Percentiles rank a stretch among this genome's conserved stretches.
Conservation (phyloP, 2,329 filamentous ascomycete species). For the Orbilia oligospora region DNA sequence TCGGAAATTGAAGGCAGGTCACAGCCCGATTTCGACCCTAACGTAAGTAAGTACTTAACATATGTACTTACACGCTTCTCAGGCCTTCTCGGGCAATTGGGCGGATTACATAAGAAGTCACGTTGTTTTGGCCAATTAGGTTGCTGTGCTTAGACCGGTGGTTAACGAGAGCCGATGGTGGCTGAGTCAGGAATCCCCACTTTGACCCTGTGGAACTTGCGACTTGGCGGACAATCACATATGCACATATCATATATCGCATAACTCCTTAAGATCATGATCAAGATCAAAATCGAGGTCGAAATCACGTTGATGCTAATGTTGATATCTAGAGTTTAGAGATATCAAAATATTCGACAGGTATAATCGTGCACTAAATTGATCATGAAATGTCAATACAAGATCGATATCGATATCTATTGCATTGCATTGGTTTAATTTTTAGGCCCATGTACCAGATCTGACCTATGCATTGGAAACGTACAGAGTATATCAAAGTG, state of each 20-base stretch:
- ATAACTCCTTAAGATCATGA: too few species aligned
- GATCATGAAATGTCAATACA: too few species aligned
- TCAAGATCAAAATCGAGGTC: too few species aligned
- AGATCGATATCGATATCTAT: neutral
- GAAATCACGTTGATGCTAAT: too few species aligned
- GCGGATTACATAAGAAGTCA: slow-evolving; percentile 48
- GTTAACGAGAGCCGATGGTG: slow-evolving; percentile 52
- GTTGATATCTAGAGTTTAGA: too few species aligned
- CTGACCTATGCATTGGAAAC: too few species aligned
- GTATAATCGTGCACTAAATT: too few species aligned
- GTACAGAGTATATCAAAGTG: too few species aligned
- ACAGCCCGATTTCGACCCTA: slow-evolving; percentile 29
- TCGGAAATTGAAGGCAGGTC: slow-evolving; percentile 50
- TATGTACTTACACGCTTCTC: neutral
- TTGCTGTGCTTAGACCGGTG: slow-evolving; percentile 55
- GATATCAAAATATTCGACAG: too few species aligned
- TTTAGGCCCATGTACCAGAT: too few species aligned
- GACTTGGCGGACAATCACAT: slow-evolving; percentile 29
- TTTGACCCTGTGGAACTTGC: neutral
- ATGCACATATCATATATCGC: neutral
- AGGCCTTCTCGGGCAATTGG: slow-evolving; percentile 26
- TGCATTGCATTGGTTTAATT: too few species aligned
- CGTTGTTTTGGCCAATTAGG: slow-evolving; percentile 28
- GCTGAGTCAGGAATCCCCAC: slow-evolving; percentile 46
- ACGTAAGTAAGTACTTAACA: slow-evolving; percentile 5